phyloP scores from a whole-genome alignment of 108 stramenopile species.

The Schizochytrium sp. region DNA sequence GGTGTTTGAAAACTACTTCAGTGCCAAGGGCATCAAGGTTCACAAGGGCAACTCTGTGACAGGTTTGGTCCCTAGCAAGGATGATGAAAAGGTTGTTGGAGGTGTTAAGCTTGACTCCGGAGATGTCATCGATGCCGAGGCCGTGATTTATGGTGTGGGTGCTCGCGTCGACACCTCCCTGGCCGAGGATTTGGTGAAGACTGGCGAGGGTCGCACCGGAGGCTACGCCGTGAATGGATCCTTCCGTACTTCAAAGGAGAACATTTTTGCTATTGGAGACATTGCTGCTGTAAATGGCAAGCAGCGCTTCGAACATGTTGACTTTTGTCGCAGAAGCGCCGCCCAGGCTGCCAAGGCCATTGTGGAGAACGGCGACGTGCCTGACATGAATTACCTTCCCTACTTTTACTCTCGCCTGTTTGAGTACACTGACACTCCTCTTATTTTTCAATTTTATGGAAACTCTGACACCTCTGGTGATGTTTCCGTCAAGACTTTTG shows the following conservation, averaged over 20 bases:
- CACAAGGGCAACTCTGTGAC: neutral
- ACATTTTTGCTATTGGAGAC: constrained; percentile 27
- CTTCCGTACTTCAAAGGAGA: constrained; percentile 12
- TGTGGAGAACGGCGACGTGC: constrained; percentile 17
- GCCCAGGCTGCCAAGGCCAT: constrained; percentile 20
- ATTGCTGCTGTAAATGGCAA: constrained; percentile 45
- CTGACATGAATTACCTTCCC: constrained; percentile 13
- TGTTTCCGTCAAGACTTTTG: neutral
- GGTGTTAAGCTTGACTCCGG: constrained; percentile 60
- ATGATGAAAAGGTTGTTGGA: neutral
- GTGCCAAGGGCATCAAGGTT: constrained; percentile 52
- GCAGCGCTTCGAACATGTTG: constrained; percentile 39
- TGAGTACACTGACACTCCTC: constrained; percentile 54
- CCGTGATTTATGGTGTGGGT: constrained; percentile 55
- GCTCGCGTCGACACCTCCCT: constrained; percentile 30
- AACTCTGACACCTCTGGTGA: constrained; percentile 26
- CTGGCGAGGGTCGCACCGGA: constrained; percentile 17
- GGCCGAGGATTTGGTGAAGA: neutral
- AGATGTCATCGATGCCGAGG: neutral
- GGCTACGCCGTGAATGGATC: constrained; percentile 28
- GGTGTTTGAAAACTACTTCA: constrained; percentile 59
- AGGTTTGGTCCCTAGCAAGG: neutral
- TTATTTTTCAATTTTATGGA: constrained; percentile 54
- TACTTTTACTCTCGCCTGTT: constrained; percentile 61
- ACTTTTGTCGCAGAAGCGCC: constrained; percentile 40